phyloP scores from a whole-genome alignment of 371 early-diverging fungal species.

The Phascolomyces articulosus region DNA sequence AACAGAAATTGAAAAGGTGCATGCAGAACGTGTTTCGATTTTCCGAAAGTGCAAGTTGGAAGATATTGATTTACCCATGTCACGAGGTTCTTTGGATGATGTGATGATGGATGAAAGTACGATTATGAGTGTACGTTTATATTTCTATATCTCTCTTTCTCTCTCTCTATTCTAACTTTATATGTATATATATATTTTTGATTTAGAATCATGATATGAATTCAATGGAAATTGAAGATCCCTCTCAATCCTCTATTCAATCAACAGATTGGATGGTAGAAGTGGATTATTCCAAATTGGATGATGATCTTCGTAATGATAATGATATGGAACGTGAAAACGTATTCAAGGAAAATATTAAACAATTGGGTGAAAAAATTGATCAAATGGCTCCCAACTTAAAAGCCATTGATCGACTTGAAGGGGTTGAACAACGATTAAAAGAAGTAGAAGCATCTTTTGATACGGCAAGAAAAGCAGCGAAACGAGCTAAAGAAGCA shows the following conservation, averaged over 20 bases:
- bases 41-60: slow-evolving; percentile 91
- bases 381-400: slow-evolving; percentile 91
- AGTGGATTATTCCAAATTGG: slow-evolving; percentile 64
- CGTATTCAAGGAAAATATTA: slow-evolving; percentile 72
- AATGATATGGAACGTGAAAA: slow-evolving; percentile 59
- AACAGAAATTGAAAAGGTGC: slow-evolving; percentile 73
- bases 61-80: slow-evolving; percentile 84
- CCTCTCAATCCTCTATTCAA: slow-evolving; percentile 38
- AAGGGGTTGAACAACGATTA: slow-evolving; percentile 79
- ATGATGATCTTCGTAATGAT: slow-evolving; percentile 52
- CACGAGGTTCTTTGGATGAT: slow-evolving; percentile 68
- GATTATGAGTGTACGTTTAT: not conserved
- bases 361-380: slow-evolving; percentile 70
- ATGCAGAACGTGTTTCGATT: slow-evolving; percentile 77
- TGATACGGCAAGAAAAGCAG: slow-evolving; percentile 74
- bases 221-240: slow-evolving; percentile 62
- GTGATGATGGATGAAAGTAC: slow-evolving; percentile 64
- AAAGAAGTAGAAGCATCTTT: slow-evolving; percentile 83
- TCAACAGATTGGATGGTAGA: slow-evolving; percentile 56
- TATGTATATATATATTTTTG: not conserved
- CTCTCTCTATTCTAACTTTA: no score
- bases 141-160: no score
- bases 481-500: slow-evolving; percentile 77
- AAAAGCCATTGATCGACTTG: slow-evolving; percentile 84
- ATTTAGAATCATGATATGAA: slow-evolving; percentile 6